A percentile compares a stretch with the other conserved stretches of the same genome.
Evolutionary conservation across 106 monocot species (phyloP).

Genomic region (Acorus gramineus): DNA sequence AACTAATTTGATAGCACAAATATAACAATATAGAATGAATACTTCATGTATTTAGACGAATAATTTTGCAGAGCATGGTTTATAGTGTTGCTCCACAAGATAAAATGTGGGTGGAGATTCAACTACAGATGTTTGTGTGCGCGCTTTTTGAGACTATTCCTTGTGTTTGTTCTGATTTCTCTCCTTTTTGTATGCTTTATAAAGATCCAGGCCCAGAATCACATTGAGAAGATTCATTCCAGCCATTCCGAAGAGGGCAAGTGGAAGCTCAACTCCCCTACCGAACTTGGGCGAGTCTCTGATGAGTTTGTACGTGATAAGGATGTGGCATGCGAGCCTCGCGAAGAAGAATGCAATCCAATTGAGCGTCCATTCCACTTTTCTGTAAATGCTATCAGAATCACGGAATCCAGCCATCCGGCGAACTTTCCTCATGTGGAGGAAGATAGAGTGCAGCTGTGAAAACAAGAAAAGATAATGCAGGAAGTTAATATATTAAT

Average conservation of each 20-base stretch:
- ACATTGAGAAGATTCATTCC: conserved; percentile 91
- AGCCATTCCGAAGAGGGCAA: conserved; percentile 84
- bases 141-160: conserved; percentile 15
- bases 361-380: conserved; percentile 66
- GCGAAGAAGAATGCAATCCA: conserved; percentile 61
- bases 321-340: conserved; percentile 51
- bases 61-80: too few species aligned
- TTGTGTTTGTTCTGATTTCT: conserved; percentile 26
- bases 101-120: too few species aligned
- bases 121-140: not conserved
- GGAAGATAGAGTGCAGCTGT: conserved; percentile 86
- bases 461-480: conserved; percentile 8
- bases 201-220: conserved; percentile 71
- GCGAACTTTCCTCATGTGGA: conserved; percentile 75
- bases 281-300: conserved; percentile 64
- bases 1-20: too few species aligned
- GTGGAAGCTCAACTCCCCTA: conserved; percentile 70
- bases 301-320: conserved; percentile 85
- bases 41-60: too few species aligned
- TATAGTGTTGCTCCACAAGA: too few species aligned
- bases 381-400: conserved; percentile 30
- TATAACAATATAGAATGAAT: too few species aligned
- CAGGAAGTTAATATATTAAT: too few species aligned
- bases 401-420: conserved; percentile 67
- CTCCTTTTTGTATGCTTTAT: conserved; percentile 58